Percentiles rank a stretch among this genome's conserved stretches.
Conservation (phyloP, 2,329 filamentous ascomycete genomes). For the Diatrype stigma region DNA sequence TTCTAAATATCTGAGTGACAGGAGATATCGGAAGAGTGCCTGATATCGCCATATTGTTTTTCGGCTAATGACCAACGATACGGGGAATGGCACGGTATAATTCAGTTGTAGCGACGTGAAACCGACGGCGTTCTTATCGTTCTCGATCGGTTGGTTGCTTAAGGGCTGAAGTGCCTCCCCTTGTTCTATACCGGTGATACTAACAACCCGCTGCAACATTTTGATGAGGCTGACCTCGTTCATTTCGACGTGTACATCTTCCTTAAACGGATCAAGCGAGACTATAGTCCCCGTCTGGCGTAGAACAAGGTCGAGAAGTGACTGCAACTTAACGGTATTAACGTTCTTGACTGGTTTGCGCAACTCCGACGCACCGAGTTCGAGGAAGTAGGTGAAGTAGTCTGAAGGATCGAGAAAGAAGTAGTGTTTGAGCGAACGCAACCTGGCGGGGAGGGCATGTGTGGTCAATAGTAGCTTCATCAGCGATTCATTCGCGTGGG, state of each 20-base stretch:
- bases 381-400: constrained; percentile 97
- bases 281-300: constrained; percentile 95
- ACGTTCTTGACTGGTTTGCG: constrained; percentile 84
- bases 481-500: constrained; percentile 89
- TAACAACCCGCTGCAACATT: constrained; percentile 92
- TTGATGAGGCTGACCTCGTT: constrained; percentile 91
- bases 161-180: constrained; percentile 76
- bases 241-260: constrained; percentile 97
- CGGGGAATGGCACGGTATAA: constrained; percentile 89
- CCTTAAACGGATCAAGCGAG: constrained; percentile 93
- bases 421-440: constrained; percentile 94
- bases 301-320: constrained; percentile 88
- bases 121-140: constrained; percentile 81
- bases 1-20: constrained; percentile 86
- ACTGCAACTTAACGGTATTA: constrained; percentile 91
- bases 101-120: constrained; percentile 93
- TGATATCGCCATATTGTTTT: constrained; percentile 98
- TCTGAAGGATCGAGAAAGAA: constrained; percentile 98
- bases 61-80: constrained; percentile 90
- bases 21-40: constrained; percentile 87
- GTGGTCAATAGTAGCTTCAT: constrained; percentile 88
- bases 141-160: constrained; percentile 63
- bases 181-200: constrained; percentile 91
- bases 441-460: constrained; percentile 79
- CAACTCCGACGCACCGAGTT: constrained; percentile 83